Conservation (phyloP, 2,329 filamentous ascomycete species). For the Aspergillus jensenii region DNA sequence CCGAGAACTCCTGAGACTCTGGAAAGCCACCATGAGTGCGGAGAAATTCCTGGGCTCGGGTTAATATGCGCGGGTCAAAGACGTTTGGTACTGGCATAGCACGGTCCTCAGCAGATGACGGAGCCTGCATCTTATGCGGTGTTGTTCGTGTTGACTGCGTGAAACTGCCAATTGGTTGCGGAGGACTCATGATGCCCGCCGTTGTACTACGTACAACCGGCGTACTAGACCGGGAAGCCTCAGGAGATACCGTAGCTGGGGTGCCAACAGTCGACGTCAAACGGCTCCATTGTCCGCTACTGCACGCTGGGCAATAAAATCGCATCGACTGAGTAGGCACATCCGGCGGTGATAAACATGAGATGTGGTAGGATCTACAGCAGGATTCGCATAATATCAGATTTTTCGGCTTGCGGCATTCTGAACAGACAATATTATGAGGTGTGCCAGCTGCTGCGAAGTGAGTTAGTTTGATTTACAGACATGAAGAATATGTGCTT, state of each 20-base stretch:
- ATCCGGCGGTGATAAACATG: constrained; percentile 19
- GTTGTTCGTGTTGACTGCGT: no score
- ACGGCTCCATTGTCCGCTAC: constrained; percentile 22
- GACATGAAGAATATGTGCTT: not conserved
- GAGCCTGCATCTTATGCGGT: not conserved
- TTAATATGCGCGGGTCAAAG: not conserved
- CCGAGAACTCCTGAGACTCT: constrained; percentile 10
- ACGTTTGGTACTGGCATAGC: not conserved
- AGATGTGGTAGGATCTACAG: constrained; percentile 31
- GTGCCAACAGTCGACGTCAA: constrained; percentile 15
- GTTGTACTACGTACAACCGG: not conserved
- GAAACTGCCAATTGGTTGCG: not conserved
- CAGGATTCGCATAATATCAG: constrained; percentile 30
- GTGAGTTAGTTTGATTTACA: not conserved
- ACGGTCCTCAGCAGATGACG: not conserved
- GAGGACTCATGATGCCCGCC: not conserved
- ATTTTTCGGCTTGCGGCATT: constrained; percentile 26
- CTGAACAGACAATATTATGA: constrained; percentile 31
- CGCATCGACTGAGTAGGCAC: not conserved
- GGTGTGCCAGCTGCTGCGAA: constrained; percentile 26
- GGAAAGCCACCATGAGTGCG: constrained; percentile 13
- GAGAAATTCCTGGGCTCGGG: constrained; percentile 14
- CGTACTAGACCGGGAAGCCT: constrained; percentile 13
- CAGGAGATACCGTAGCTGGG: constrained; percentile 2
- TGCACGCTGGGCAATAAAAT: constrained; percentile 31